Base-by-base conservation (phyloP, 2,329 filamentous ascomycete species). In the Penicillium sp. region DNA sequence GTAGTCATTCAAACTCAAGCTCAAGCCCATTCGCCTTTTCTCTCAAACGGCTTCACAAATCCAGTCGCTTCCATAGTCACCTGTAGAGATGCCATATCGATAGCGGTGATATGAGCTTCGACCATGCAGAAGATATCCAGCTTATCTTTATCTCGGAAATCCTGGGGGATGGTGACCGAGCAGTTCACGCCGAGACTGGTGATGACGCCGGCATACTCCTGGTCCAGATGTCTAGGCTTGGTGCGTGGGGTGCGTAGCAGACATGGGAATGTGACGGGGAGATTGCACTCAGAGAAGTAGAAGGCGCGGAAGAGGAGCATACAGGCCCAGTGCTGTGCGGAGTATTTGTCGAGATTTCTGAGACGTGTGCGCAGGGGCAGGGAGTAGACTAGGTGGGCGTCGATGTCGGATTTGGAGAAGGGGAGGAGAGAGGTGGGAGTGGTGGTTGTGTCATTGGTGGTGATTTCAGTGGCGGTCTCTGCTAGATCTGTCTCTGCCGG, bases 221-320 rank as follows among this genome's bases (percentile, higher is more conserved):
- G 65, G 6, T 65, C 69, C 16, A 66, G 60, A 40, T 66, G 46
- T 7, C 62, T 50, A 13, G 64, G 65, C 7, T 55, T 57, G n/a
- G 54, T 52, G 31, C 65, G 68, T 5, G 66, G 66, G 23, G 65
- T 65, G 56, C 69, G 72, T 25, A 75, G 65, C 25, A 72, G 48
- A 58, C 70, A 76, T 27, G 70, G 65, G 60, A 82, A 80, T 0
- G 75, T 78, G 16, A 77, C 67, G 0, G 84, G 84, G 5, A 86
- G 69, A 1, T 70, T 50, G 11, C 78, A 78, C 64, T 86, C 80
- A 10, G 75, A 74, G 68, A 82, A 85, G 65, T 84, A 79, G 64
- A 81, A 79, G 15, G 83, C 84, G 43, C 85, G 82, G 72, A 82
- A 82, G 39, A 87, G 73, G 2, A 85, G 78, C 67, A 81, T 77